Conservation (phyloP, 2,329 filamentous ascomycete genomes). For the Alternaria arbusti region DNA sequence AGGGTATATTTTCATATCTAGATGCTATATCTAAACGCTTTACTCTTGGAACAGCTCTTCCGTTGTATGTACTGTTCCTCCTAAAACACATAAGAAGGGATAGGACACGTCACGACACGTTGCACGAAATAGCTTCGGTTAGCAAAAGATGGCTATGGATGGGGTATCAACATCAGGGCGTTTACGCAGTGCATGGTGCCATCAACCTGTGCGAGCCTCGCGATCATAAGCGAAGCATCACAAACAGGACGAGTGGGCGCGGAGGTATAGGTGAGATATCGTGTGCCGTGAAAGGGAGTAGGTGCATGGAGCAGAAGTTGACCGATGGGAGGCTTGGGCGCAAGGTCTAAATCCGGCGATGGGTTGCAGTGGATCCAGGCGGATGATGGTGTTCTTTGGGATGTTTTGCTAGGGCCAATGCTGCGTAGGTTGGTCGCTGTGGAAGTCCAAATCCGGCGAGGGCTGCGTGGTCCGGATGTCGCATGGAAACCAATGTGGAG, state of each 20-base stretch:
- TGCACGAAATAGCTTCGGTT: background rate
- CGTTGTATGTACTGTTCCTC: background rate
- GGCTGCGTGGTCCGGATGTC: background rate
- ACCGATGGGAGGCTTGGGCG: background rate
- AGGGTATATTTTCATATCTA: background rate
- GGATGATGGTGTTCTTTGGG: background rate
- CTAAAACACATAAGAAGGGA: background rate
- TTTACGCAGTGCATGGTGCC: background rate
- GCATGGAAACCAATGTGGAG: background rate
- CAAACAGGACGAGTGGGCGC: background rate
- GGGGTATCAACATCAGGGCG: background rate
- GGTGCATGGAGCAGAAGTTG: background rate
- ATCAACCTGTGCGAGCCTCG: background rate
- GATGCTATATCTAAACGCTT: background rate
- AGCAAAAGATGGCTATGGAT: background rate
- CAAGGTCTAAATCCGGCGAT: background rate
- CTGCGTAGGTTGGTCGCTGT: background rate
- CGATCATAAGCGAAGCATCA: conserved; percentile 10
- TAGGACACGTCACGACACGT: background rate
- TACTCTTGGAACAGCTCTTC: background rate
- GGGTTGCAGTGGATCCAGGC: background rate
- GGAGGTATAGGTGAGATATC: background rate
- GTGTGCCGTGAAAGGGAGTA: background rate
- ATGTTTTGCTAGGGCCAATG: conserved; percentile 1
- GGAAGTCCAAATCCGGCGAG: background rate